These are phyloP conservation scores for Talaromyces proteolyticus DNA, from an alignment of 495 filamentous ascomycete species.

Conservation along the genomic window DNA sequence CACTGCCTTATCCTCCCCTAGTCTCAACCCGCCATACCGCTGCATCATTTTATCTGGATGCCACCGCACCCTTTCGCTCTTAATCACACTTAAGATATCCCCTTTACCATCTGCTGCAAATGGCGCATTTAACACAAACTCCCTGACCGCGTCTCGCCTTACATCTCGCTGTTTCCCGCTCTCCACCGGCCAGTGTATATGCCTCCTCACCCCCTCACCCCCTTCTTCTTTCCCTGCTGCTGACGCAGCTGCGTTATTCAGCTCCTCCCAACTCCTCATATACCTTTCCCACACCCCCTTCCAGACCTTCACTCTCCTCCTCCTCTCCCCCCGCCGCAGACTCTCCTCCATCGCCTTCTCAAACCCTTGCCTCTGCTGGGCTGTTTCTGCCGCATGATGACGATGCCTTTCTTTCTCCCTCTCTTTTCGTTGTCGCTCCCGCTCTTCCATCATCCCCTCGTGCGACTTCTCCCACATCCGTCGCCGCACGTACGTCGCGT, in stretches of 20 bases:
- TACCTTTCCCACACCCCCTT: conserved; percentile 61
- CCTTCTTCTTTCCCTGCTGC: conserved; percentile 4
- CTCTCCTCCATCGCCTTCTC: conserved; percentile 45
- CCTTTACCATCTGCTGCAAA: conserved; percentile 10
- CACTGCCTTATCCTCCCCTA: conserved; percentile 56
- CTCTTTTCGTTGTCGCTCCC: conserved; percentile 56
- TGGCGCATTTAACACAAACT: conserved; percentile 55
- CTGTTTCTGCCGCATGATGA: conserved; percentile 31
- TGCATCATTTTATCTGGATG: conserved; percentile 99
- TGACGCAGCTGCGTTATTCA: conserved; percentile 24
- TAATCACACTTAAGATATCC: conserved; percentile 56
- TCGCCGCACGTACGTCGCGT: conserved; percentile 71
- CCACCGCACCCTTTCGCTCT: conserved; percentile 85
- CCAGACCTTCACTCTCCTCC: conserved; percentile 42
- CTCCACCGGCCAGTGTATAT: conserved; percentile 75
- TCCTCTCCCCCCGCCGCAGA: conserved; percentile 44
- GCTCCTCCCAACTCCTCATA: conserved; percentile 50
- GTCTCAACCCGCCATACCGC: conserved; percentile 60
- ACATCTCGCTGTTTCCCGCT: conserved; percentile 58
- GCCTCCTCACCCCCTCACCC: conserved; percentile 18
- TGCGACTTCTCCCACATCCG: conserved; percentile 93
- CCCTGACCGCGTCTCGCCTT: conserved; percentile 51
- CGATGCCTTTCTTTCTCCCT: conserved; percentile 33
- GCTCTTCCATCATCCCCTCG: conserved; percentile 55
- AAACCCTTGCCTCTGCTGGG: conserved; percentile 32